These are phyloP conservation scores for Scedosporium dehoogii DNA, from an alignment of 2,329 filamentous ascomycete species.

Conservation along the genomic window DNA sequence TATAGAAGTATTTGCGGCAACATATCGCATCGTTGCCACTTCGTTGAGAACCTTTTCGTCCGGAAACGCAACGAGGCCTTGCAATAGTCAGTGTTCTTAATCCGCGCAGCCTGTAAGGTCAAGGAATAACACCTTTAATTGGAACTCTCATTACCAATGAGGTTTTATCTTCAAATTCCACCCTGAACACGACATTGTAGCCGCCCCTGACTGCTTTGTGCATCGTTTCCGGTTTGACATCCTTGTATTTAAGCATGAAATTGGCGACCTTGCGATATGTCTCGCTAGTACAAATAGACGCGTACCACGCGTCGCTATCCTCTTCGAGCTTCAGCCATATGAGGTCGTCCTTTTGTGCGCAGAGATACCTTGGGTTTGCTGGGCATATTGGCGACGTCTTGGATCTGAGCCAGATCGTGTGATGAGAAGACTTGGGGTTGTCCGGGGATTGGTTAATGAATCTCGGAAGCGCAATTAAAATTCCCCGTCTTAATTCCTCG, in stretches of 20 bases:
- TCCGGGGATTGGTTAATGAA: too few species aligned
- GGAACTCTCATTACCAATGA: constrained; percentile 20
- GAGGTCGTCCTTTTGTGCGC: constrained; percentile 17
- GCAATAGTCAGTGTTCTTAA: background rate
- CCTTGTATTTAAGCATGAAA: constrained; percentile 16
- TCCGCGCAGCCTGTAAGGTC: background rate
- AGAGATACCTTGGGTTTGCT: constrained; percentile 14
- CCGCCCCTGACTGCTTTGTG: constrained; percentile 17
- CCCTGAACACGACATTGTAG: constrained; percentile 20
- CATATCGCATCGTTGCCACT: constrained; percentile 22
- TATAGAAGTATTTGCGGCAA: constrained; percentile 22
- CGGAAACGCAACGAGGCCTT: constrained; percentile 16
- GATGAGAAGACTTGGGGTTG: background rate
- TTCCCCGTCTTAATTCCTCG: background rate
- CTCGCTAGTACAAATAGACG: constrained; percentile 11
- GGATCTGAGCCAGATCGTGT: background rate
- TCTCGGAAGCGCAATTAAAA: background rate
- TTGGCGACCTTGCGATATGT: constrained; percentile 13
- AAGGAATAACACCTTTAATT: constrained; percentile 13
- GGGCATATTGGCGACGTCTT: constrained; percentile 12
- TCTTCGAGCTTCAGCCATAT: constrained; percentile 18
- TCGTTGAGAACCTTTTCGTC: constrained; percentile 27
- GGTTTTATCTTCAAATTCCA: constrained; percentile 21
- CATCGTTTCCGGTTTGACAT: constrained; percentile 14
- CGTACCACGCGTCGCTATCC: constrained; percentile 15